Evolutionary conservation across 192 early-diverging fungal genomes (phyloP).

Genomic region (Gaertneriomyces semiglobifer): DNA sequence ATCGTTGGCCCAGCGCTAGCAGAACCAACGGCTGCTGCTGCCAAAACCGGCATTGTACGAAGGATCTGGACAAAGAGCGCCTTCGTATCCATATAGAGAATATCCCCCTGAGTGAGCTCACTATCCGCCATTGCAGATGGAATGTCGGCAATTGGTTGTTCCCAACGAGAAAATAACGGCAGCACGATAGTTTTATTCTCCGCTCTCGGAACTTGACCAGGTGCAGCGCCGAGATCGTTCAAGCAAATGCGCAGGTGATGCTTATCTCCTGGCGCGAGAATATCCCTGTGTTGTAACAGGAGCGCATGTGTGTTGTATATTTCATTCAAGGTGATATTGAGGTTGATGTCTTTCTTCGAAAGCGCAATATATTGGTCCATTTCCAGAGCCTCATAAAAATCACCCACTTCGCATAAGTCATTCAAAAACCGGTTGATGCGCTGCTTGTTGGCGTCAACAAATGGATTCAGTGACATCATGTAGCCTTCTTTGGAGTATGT

Average conservation of each 20-base stretch:
- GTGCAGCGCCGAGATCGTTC: constrained; percentile 73
- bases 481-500: constrained; percentile 86
- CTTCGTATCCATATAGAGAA: constrained; percentile 94
- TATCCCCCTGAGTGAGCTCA: constrained; percentile 88
- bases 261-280: constrained; percentile 73
- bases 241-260: constrained; percentile 75
- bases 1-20: constrained; percentile 28
- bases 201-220: constrained; percentile 70
- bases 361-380: constrained; percentile 98
- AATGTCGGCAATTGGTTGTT: constrained; percentile 69
- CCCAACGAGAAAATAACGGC: constrained; percentile 79
- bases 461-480: constrained; percentile 85
- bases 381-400: constrained; percentile 94
- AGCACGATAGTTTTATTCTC: constrained; percentile 73
- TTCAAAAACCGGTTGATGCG: constrained; percentile 86
- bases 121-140: constrained; percentile 65
- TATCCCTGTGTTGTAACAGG: constrained; percentile 76
- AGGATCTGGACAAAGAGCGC: constrained; percentile 90
- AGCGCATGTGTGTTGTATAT: constrained; percentile 89
- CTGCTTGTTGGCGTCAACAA: constrained; percentile 82
- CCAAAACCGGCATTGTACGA: constrained; percentile 77
- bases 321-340: constrained; percentile 92
- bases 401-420: constrained; percentile 89
- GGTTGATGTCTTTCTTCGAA: constrained; percentile 84
- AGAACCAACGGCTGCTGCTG: constrained; percentile 28